phyloP scores from a whole-genome alignment of 768 basidiomycete genomes.

The Lepiota venenata region DNA sequence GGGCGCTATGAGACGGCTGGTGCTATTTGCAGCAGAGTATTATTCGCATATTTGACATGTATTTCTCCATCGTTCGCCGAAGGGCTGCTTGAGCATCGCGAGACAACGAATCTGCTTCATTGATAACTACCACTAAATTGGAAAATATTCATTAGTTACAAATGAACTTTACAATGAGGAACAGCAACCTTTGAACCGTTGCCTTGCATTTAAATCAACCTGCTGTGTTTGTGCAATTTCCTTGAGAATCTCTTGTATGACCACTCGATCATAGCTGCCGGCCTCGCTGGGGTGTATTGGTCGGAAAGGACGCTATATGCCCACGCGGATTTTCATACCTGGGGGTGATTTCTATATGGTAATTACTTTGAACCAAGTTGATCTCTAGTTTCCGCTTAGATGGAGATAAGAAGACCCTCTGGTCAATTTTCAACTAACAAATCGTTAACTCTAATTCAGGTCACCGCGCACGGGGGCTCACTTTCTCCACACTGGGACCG shows the following conservation, averaged over 20 bases:
- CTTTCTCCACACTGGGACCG: slow-evolving; percentile 92
- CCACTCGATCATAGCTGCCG: slow-evolving; percentile 90
- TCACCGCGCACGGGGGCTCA: slow-evolving; percentile 25
- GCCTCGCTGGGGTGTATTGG: slow-evolving; percentile 65
- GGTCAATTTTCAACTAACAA: slow-evolving; percentile 91
- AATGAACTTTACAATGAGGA: not conserved
- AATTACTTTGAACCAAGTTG: slow-evolving; percentile 97
- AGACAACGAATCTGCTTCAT: slow-evolving; percentile 92
- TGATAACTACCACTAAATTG: slow-evolving; percentile 87
- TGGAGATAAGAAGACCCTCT: slow-evolving; percentile 92
- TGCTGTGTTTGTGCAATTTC: slow-evolving; percentile 99
- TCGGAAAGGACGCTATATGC: not conserved
- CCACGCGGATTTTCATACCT: slow-evolving; percentile 49
- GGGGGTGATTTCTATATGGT: slow-evolving; percentile 95
- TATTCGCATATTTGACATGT: slow-evolving; percentile 96
- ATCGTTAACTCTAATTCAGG: slow-evolving; percentile 2
- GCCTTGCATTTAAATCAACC: slow-evolving; percentile 92
- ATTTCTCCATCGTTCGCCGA: slow-evolving; percentile 98
- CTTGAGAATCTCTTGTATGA: slow-evolving; percentile 95
- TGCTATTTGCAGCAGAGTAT: slow-evolving; percentile 96
- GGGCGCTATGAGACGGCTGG: slow-evolving; percentile 92
- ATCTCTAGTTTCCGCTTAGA: slow-evolving; percentile 93
- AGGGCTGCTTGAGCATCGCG: slow-evolving; percentile 97
- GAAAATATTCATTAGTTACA: not conserved
- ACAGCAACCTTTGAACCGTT: slow-evolving; percentile 84